phyloP scores from a whole-genome alignment of 495 filamentous ascomycete species.

The Arthonia radiata region DNA sequence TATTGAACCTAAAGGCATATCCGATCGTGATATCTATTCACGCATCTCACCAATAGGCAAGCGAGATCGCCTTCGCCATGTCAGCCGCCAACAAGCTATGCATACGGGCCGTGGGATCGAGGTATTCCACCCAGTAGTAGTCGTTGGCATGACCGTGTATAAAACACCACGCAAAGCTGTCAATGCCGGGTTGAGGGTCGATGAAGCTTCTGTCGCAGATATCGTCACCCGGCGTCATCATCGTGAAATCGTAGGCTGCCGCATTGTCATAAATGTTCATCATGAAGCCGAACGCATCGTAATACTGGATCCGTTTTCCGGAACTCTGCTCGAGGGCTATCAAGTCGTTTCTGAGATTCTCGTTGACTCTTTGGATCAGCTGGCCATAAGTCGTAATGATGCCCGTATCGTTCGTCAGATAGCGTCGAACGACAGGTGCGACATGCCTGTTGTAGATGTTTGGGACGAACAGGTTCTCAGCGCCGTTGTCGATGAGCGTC shows the following conservation, averaged over 20 bases:
- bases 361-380: constrained; percentile 6
- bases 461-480: constrained; percentile 6
- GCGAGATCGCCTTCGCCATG: too few relatives aligned
- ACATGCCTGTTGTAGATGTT: constrained; percentile 8
- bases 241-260: constrained; percentile 1
- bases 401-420: constrained; percentile 3
- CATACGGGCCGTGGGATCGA: too few relatives aligned
- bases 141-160: too few relatives aligned
- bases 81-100: too few relatives aligned
- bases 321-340: constrained; percentile 3
- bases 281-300: constrained; percentile 9
- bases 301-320: constrained; percentile 8
- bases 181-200: too few relatives aligned
- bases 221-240: too few relatives aligned
- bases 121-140: too few relatives aligned
- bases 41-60: too few relatives aligned
- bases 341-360: constrained; percentile 2
- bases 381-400: constrained; percentile 5
- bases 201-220: too few relatives aligned
- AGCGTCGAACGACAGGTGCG: constrained; percentile 5
- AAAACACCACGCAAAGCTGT: too few relatives aligned
- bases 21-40: too few relatives aligned
- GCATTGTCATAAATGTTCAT: constrained; percentile 4
- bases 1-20: too few relatives aligned
- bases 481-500: constrained; percentile 4